Percentiles rank a stretch among this genome's conserved stretches.
phyloP scores from a whole-genome alignment of 495 filamentous ascomycete species.

The Aspergillus bridgeri region DNA sequence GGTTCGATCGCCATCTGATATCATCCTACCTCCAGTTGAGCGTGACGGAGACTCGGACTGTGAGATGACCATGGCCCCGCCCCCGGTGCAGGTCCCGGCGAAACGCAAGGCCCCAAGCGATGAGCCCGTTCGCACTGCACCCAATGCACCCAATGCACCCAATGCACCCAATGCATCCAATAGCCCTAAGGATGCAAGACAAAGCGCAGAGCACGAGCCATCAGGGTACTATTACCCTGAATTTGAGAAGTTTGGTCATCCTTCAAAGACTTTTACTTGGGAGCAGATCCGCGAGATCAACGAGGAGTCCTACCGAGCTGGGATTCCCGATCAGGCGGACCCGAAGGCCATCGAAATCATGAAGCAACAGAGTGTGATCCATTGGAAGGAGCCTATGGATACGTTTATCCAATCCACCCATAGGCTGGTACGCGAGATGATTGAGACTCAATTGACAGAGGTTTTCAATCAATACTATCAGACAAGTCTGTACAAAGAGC shows the following conservation, averaged over 20 bases:
- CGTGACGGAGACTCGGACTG: slow-evolving; percentile 27
- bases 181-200: not conserved
- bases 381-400: slow-evolving; percentile 35
- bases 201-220: not conserved
- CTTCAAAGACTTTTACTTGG: slow-evolving; percentile 27
- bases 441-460: slow-evolving; percentile 28
- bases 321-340: slow-evolving; percentile 38
- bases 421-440: slow-evolving; percentile 25
- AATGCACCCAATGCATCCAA: not conserved
- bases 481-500: slow-evolving; percentile 33
- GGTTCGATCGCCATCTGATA: slow-evolving; percentile 15
- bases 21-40: not conserved
- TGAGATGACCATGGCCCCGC: slow-evolving; percentile 29
- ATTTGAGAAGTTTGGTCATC: slow-evolving; percentile 16
- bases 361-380: slow-evolving; percentile 33
- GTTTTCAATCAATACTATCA: slow-evolving; percentile 36
- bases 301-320: slow-evolving; percentile 34
- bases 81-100: not conserved
- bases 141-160: not conserved
- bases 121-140: not conserved
- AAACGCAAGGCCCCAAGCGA: slow-evolving; percentile 20
- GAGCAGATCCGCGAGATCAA: slow-evolving; percentile 32
- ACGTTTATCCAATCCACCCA: slow-evolving; percentile 30
- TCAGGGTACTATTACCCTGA: slow-evolving; percentile 12
- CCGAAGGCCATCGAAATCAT: slow-evolving; percentile 42